Evolutionary conservation across 148 eudicot species (phyloP), one percentile per base, ranked within the genome.

Genomic region (Agrostemma githago): DNA sequence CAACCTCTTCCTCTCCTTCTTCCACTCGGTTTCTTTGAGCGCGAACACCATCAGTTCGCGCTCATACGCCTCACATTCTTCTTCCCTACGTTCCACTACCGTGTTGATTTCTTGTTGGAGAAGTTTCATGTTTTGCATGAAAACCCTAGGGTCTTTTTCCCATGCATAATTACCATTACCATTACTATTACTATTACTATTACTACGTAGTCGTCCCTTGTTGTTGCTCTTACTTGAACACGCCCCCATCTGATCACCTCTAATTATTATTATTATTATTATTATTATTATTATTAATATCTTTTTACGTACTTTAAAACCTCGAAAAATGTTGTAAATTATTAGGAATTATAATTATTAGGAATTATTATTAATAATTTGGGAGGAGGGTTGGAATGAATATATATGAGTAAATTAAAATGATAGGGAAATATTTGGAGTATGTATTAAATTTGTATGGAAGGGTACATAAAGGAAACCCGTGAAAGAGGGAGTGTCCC

Each of bases 1-100:
- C 58, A 92, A 51, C 65, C 76, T 78, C 86, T 83, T 88, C 82
- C 84, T 76, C 78, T 92, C 93, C 14, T 67, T 81, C 78, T 74
- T 88, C 97, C 97, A 92, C 78, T 83, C 91, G 0, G 79, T 82
- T 65, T 92, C 89, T 79, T 86, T 90, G 40, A 79, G 62, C 7
- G 82, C 80, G 42, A 78, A 82, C 17, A 70, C 78, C 91, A 86
- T 73, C 42, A 83, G 72, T 66, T 86, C 88, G 4, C 78, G 66
- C 83, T 88, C 96, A 62, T 88, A 85, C 0, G 73, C 86, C 17
- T 83, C 75, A 42, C 75, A 77, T 71, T 92, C 97, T 11, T 71
- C 79, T 71, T 89, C 95, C 42, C 92, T 81, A 41, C 81, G 83
- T 79, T 82, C 39, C 83, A 86, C 73, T 11, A 92, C 53, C n/a